These are phyloP conservation scores for Fusarium oligoseptatum DNA, from an alignment of 2,329 filamentous ascomycete genomes.

Conservation along the genomic window DNA sequence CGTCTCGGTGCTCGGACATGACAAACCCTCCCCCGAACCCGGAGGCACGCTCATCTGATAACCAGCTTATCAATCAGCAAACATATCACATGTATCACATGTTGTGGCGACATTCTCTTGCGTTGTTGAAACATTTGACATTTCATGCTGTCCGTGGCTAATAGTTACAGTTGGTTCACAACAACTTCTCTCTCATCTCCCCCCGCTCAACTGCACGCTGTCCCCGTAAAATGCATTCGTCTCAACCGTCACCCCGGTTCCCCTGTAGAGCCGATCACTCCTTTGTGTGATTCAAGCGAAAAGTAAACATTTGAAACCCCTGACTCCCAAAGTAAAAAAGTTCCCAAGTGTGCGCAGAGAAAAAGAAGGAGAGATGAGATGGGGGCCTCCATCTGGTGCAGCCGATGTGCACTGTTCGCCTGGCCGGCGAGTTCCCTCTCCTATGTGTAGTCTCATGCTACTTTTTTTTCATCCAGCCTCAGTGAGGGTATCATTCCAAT, in stretches of 20 bases:
- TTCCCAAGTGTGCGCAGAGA: conserved; percentile 33
- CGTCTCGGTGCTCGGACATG: conserved; percentile 12
- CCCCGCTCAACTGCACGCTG: conserved; percentile 1
- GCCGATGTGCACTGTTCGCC: conserved; percentile 21
- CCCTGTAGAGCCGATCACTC: conserved; percentile 22
- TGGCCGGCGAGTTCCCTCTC: conserved; percentile 16
- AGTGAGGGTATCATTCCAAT: conserved; percentile 47
- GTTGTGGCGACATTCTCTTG: not conserved
- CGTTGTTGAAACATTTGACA: conserved; percentile 28
- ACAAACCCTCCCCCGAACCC: not conserved
- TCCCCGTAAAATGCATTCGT: conserved; percentile 15
- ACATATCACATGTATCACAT: not conserved
- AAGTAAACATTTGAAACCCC: conserved; percentile 44
- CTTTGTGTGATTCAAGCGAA: conserved; percentile 25
- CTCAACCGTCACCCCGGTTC: conserved; percentile 10
- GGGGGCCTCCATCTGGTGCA: conserved; percentile 29
- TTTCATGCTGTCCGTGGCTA: conserved; percentile 27
- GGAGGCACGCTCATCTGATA: conserved; percentile 7
- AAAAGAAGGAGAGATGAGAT: conserved; percentile 27
- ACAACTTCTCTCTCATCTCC: conserved; percentile 4
- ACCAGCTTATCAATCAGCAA: conserved; percentile 20
- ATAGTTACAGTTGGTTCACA: conserved; percentile 40
- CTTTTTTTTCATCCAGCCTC: conserved; percentile 39
- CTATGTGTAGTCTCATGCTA: conserved; percentile 13
- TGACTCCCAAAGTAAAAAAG: conserved; percentile 37